Conservation (phyloP, 2,329 filamentous ascomycete genomes). For the Mycosphaerella sp. region DNA sequence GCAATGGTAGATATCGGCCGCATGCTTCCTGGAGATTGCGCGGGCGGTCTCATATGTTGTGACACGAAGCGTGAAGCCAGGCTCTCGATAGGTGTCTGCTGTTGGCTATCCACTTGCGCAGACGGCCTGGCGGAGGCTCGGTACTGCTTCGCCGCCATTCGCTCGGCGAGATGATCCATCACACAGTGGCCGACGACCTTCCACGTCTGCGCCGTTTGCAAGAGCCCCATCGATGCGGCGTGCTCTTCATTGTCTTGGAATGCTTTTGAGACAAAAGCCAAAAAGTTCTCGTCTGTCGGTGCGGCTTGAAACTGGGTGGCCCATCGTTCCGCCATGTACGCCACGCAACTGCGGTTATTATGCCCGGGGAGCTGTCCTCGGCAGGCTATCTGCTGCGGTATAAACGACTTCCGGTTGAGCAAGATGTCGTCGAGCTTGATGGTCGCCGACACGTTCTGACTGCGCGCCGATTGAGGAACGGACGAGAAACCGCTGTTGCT, state of each 20-base stretch:
- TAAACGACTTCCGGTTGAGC: constrained; percentile 25
- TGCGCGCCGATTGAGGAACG: constrained; percentile 9
- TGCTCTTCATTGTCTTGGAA: constrained; percentile 17
- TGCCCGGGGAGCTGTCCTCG: constrained; percentile 23
- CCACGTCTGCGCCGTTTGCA: constrained; percentile 54
- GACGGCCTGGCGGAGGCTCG: constrained; percentile 7
- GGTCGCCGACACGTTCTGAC: constrained; percentile 28
- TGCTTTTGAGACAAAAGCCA: constrained; percentile 17
- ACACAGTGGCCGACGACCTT: constrained; percentile 49
- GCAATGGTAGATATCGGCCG: constrained; percentile 22
- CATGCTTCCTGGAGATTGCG: constrained; percentile 15
- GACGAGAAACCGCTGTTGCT: constrained; percentile 16
- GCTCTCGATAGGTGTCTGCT: constrained; percentile 15
- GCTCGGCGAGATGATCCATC: constrained; percentile 43
- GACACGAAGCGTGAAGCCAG: constrained; percentile 17
- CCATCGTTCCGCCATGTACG: constrained; percentile 17
- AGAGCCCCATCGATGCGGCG: constrained; percentile 34
- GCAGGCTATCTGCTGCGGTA: constrained; percentile 27
- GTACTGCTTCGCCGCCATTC: constrained; percentile 18
- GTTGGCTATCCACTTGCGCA: constrained; percentile 2
- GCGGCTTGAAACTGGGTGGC: constrained; percentile 6
- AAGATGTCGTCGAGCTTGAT: constrained; percentile 28
- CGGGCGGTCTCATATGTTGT: constrained; percentile 20
- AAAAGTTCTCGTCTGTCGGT: constrained; percentile 11
- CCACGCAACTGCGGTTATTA: constrained; percentile 16